Conservation (phyloP, 2,329 filamentous ascomycete genomes). For the Talaromyces amestolkiae region DNA sequence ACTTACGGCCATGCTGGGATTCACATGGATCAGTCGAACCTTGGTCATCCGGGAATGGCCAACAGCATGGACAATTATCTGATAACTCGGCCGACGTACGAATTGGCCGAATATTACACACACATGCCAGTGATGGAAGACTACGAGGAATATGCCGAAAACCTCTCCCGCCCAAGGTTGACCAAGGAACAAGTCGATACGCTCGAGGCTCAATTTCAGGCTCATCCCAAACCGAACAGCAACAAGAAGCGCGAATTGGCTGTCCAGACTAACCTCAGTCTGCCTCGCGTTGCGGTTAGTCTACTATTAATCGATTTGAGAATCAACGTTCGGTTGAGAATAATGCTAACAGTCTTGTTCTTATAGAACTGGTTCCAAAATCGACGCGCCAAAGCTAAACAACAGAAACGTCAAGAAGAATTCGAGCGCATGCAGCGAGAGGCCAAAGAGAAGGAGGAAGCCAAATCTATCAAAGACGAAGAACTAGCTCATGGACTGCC, state of each 20-base stretch:
- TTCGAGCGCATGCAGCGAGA: conserved; percentile 45
- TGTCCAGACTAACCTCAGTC: conserved; percentile 48
- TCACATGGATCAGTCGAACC: conserved; percentile 40
- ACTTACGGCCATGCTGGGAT: conserved; percentile 35
- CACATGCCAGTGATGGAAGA: conserved; percentile 39
- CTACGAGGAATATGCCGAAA: conserved; percentile 49
- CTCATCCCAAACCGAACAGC: conserved; percentile 51
- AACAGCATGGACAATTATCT: conserved; percentile 40
- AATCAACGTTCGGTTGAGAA: not conserved
- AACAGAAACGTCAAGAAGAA: conserved; percentile 51
- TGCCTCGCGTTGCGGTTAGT: conserved; percentile 51
- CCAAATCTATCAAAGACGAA: conserved; percentile 33
- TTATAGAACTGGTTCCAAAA: conserved; percentile 55
- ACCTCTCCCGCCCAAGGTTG: conserved; percentile 48
- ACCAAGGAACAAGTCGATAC: conserved; percentile 54
- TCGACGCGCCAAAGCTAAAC: conserved; percentile 52
- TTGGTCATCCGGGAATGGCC: conserved; percentile 39
- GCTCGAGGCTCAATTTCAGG: conserved; percentile 50
- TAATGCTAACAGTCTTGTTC: conserved; percentile 16
- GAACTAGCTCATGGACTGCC: conserved; percentile 21
- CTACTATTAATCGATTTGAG: not conserved
- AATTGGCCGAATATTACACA: conserved; percentile 44
- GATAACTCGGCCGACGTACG: conserved; percentile 39
- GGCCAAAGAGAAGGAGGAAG: conserved; percentile 26
- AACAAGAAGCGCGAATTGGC: conserved; percentile 51